Conservation (phyloP, 106 monocot genomes). For the Acanthochlamys bracteata region DNA sequence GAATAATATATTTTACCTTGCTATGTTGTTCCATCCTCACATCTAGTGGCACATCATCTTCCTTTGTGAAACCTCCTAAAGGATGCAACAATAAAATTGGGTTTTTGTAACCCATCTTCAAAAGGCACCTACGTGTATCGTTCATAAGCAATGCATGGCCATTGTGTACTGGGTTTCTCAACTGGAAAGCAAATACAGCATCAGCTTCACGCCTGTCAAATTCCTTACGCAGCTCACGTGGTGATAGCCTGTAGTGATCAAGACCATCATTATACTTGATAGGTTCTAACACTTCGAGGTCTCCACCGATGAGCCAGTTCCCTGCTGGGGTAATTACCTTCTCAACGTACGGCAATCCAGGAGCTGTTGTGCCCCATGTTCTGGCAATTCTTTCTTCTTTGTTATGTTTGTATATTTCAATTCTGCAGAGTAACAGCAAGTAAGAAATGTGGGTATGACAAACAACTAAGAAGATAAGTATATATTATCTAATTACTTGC, state of each 20-base stretch:
- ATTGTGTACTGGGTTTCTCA: constrained; percentile 96
- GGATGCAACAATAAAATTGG: constrained; percentile 91
- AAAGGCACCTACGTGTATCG: constrained; percentile 75
- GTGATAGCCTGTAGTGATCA: constrained; percentile 90
- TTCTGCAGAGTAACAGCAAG: constrained; percentile 20
- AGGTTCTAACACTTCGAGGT: constrained; percentile 83
- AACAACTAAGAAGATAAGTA: neutral
- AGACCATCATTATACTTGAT: constrained; percentile 98
- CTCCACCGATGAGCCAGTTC: constrained; percentile 92
- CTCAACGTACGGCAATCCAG: constrained; percentile 88
- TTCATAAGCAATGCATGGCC: constrained; percentile 98
- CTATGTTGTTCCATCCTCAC: constrained; percentile 97
- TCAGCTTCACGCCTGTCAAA: constrained; percentile 81
- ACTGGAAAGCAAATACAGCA: constrained; percentile 95
- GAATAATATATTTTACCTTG: constrained; percentile 41
- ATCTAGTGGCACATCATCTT: constrained; percentile 90
- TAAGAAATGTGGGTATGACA: neutral
- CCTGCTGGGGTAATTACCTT: constrained; percentile 68
- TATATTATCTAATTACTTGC: neutral
- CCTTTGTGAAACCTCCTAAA: constrained; percentile 90
- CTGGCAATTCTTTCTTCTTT: constrained; percentile 98
- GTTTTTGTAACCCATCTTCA: constrained; percentile 95
- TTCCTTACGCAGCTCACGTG: constrained; percentile 72
- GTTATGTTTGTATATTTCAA: constrained; percentile 88
- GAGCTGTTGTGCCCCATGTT: constrained; percentile 92